phyloP scores from a whole-genome alignment of 257 asterid species.

The Solanum sitiens region DNA sequence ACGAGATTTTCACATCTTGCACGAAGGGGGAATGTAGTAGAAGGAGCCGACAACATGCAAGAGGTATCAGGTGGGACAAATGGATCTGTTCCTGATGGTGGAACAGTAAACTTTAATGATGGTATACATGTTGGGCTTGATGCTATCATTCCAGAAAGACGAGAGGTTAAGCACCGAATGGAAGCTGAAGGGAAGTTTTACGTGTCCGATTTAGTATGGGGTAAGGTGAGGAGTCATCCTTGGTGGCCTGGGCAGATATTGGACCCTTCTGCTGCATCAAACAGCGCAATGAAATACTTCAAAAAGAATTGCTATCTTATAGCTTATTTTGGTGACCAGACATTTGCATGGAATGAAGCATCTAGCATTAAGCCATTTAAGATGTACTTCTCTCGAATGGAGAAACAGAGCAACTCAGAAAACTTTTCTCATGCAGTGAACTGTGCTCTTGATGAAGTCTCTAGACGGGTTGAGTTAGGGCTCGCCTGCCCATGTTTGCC shows the following conservation, averaged over 20 bases:
- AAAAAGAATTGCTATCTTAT: constrained; percentile 45
- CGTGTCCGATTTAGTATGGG: constrained; percentile 76
- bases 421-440: constrained; percentile 40
- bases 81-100: background rate
- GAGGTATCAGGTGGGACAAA: background rate
- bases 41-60: background rate
- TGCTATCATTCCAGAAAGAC: constrained; percentile 13
- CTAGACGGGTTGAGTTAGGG: constrained; percentile 53
- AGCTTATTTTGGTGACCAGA: constrained; percentile 71
- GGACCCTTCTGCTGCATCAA: constrained; percentile 54
- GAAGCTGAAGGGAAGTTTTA: constrained; percentile 48
- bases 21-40: background rate
- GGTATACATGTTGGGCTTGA: constrained; percentile 1
- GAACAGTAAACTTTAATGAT: background rate
- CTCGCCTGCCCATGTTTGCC: constrained; percentile 63
- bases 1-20: background rate
- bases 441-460: constrained; percentile 47
- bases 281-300: constrained; percentile 29
- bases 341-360: constrained; percentile 81
- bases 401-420: constrained; percentile 35
- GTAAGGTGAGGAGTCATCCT: constrained; percentile 81
- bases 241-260: constrained; percentile 97
- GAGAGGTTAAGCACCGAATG: constrained; percentile 10
- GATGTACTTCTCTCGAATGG: constrained; percentile 48
- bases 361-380: constrained; percentile 46